phyloP scores from a whole-genome alignment of 2,329 filamentous ascomycete genomes.

The Paraphaeosphaeria sporulosa region DNA sequence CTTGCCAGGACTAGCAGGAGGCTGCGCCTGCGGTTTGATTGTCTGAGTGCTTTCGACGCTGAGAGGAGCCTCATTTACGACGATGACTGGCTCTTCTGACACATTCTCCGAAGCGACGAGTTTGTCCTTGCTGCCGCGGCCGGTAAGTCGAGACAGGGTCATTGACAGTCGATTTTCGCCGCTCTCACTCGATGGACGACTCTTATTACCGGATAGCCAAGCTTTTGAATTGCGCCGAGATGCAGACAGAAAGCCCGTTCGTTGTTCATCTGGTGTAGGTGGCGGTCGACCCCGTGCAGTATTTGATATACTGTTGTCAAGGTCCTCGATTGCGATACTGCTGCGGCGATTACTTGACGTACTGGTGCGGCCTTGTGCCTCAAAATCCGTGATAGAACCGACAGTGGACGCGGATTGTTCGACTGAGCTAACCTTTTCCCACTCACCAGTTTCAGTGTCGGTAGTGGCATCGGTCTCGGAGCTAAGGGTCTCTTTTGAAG shows the following conservation, averaged over 20 bases:
- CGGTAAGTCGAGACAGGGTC: slow-evolving; percentile 49
- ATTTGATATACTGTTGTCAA: slow-evolving; percentile 39
- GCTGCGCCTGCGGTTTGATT: slow-evolving; percentile 14
- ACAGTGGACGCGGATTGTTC: slow-evolving; percentile 22
- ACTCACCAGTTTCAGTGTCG: slow-evolving; percentile 33
- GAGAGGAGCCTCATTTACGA: slow-evolving; percentile 31
- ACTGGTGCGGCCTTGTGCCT: slow-evolving; percentile 41
- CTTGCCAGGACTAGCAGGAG: slow-evolving; percentile 21
- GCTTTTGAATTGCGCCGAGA: slow-evolving; percentile 44
- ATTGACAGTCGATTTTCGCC: slow-evolving; percentile 52
- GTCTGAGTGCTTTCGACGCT: slow-evolving; percentile 24
- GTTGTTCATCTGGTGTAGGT: slow-evolving; percentile 55
- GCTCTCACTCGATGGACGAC: slow-evolving; percentile 52
- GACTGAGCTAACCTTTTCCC: slow-evolving; percentile 28
- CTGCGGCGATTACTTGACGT: slow-evolving; percentile 49
- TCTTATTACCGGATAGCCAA: slow-evolving; percentile 46
- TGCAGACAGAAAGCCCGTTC: slow-evolving; percentile 38
- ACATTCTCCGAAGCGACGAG: slow-evolving; percentile 35
- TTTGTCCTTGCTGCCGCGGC: slow-evolving; percentile 53
- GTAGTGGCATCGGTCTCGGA: slow-evolving; percentile 21
- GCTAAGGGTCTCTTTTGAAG: slow-evolving; percentile 41
- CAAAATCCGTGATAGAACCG: slow-evolving; percentile 28
- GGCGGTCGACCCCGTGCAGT: slow-evolving; percentile 44
- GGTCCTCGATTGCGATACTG: slow-evolving; percentile 52
- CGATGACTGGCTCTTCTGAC: slow-evolving; percentile 38